phyloP scores from a whole-genome alignment of 192 early-diverging fungal species.

The Phycomyces nitens region DNA sequence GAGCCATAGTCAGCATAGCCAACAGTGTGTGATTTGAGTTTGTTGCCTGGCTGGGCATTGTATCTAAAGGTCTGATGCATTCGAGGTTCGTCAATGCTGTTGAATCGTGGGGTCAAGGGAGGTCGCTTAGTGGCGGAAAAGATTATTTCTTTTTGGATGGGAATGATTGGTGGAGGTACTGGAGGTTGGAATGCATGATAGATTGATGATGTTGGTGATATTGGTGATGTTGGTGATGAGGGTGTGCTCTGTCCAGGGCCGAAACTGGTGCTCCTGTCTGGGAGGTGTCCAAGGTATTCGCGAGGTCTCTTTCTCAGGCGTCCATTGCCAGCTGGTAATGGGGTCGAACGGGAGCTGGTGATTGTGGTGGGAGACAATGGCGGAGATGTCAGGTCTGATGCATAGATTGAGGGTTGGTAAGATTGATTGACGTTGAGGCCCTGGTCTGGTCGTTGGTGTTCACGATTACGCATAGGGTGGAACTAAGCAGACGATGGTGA shows the following conservation, averaged over 20 bases:
- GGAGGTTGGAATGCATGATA: neutral
- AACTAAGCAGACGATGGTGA: too few relatives aligned
- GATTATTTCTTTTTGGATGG: neutral
- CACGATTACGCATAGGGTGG: neutral
- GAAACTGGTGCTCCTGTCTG: neutral
- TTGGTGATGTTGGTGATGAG: neutral
- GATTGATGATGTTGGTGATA: neutral
- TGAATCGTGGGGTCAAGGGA: neutral
- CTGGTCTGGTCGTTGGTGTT: neutral
- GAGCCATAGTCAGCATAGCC: conserved; percentile 39
- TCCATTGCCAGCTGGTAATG: neutral
- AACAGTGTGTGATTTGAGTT: conserved; percentile 16
- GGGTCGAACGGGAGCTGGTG: neutral
- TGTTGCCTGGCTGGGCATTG: neutral
- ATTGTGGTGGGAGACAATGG: neutral
- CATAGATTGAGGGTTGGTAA: neutral
- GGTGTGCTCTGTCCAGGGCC: neutral
- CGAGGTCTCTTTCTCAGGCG: neutral
- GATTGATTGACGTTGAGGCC: neutral
- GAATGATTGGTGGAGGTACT: neutral
- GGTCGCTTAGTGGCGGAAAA: neutral
- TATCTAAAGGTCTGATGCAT: conserved; percentile 31
- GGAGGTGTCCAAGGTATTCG: neutral
- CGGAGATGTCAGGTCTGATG: neutral
- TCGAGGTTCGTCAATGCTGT: conserved; percentile 22